Percentiles rank a stretch among this genome's conserved stretches.
Evolutionary conservation across 306 rosid species (phyloP).

Genomic region (Corylus heterophylla): DNA sequence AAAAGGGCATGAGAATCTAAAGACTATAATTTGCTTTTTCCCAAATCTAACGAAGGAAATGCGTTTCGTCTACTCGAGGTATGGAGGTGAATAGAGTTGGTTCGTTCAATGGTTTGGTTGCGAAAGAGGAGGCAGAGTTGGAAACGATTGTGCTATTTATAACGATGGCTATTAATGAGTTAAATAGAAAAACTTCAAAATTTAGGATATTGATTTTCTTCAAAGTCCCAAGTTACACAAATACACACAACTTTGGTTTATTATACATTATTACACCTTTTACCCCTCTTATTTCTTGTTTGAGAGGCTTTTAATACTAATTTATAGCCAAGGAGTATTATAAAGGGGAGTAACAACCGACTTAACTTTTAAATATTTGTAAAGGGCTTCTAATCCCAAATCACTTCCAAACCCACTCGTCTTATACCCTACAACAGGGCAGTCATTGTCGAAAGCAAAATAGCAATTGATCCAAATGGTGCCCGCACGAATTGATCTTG

Average conservation of each 20-base stretch:
- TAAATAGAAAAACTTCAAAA: too few species aligned
- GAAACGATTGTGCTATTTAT: too few species aligned
- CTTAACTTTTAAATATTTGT: conserved; percentile 71
- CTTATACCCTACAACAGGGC: conserved; percentile 81
- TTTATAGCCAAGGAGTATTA: conserved; percentile 87
- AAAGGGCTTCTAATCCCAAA: conserved; percentile 54
- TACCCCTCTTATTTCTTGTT: background rate
- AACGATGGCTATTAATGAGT: too few species aligned
- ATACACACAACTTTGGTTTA: background rate
- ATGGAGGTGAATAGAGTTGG: too few species aligned
- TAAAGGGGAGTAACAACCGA: conserved; percentile 76
- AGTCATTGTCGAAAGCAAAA: conserved; percentile 53
- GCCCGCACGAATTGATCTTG: conserved; percentile 84
- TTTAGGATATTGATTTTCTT: too few species aligned
- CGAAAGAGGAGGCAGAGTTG: too few species aligned
- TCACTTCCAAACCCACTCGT: conserved; percentile 92
- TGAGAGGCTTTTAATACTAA: background rate
- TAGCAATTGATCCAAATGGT: conserved; percentile 84
- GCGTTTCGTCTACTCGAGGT: too few species aligned
- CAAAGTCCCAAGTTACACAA: too few species aligned
- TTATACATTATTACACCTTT: background rate
- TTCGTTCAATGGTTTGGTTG: too few species aligned
- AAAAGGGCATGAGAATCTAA: too few species aligned
- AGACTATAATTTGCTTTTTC: too few species aligned
- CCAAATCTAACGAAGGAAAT: too few species aligned